These are phyloP conservation scores for Penicillium tannophilum DNA, from an alignment of 495 filamentous ascomycete species.

Conservation along the genomic window DNA sequence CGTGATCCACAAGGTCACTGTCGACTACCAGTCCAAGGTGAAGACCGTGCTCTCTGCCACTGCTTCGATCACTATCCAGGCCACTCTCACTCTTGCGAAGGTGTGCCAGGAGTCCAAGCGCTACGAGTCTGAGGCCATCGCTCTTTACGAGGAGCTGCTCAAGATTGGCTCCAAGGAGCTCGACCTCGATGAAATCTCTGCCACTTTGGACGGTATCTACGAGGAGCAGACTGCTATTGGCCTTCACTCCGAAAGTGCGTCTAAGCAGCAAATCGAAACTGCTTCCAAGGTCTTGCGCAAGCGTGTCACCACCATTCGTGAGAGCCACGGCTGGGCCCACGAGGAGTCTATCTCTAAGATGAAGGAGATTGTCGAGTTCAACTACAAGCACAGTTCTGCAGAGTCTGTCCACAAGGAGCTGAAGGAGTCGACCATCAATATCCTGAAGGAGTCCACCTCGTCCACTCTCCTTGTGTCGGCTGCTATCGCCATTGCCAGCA, in stretches of 20 bases:
- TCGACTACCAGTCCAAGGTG: conserved; percentile 36
- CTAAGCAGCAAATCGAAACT: conserved; percentile 26
- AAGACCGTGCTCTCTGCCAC: conserved; percentile 34
- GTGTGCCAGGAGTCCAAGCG: conserved; percentile 40
- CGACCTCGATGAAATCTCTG: conserved; percentile 36
- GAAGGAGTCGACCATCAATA: conserved; percentile 36
- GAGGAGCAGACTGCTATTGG: conserved; percentile 36
- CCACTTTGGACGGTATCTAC: conserved; percentile 38
- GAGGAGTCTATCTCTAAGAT: conserved; percentile 38
- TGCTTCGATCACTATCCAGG: conserved; percentile 39
- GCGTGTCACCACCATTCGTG: conserved; percentile 31
- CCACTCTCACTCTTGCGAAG: conserved; percentile 38
- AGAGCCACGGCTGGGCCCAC: conserved; percentile 40
- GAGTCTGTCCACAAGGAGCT: conserved; percentile 29
- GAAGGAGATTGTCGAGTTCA: conserved; percentile 34
- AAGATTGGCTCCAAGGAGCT: conserved; percentile 30
- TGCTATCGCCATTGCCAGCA: conserved; percentile 34
- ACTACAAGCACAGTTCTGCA: conserved; percentile 31
- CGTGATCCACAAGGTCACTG: conserved; percentile 37
- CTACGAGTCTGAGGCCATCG: conserved; percentile 36
- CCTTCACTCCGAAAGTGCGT: conserved; percentile 23
- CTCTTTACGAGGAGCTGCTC: conserved; percentile 37
- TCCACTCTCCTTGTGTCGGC: conserved; percentile 28
- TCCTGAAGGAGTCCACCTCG: conserved; percentile 35
- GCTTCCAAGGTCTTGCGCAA: conserved; percentile 30